Conservation (phyloP, 352 stramenopile genomes). For the Phytophthora foliorum region DNA sequence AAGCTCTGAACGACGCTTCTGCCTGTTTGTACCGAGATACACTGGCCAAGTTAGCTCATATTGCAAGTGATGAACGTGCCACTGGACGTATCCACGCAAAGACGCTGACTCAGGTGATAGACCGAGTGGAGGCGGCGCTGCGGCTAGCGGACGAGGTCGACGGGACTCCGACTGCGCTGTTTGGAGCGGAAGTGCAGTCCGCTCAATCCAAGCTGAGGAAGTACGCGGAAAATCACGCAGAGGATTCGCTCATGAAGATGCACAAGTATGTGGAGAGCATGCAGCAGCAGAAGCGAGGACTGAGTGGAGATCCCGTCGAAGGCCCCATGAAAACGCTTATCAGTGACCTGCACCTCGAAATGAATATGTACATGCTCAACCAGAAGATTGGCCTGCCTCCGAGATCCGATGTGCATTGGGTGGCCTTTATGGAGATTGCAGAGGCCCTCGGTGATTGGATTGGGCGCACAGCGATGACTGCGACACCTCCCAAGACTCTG, state of each 20-base stretch:
- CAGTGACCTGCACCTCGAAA: not conserved
- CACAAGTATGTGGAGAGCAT: not conserved
- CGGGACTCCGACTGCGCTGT: not conserved
- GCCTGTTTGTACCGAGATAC: constrained; percentile 5
- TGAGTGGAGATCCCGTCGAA: not conserved
- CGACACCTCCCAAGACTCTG: not conserved
- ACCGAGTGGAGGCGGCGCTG: not conserved
- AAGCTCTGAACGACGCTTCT: not conserved
- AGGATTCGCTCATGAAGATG: not conserved
- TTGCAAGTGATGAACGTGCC: not conserved
- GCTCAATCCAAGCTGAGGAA: not conserved
- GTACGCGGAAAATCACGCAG: not conserved
- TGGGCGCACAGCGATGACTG: not conserved
- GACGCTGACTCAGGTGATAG: not conserved
- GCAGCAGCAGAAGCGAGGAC: not conserved
- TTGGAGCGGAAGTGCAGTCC: not conserved
- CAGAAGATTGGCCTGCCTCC: not conserved
- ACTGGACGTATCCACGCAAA: not conserved
- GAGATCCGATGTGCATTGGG: not conserved
- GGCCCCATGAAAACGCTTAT: not conserved
- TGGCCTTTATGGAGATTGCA: not conserved
- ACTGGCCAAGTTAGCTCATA: not conserved
- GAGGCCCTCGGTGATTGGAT: constrained; percentile 4
- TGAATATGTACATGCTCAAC: not conserved
- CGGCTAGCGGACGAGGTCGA: not conserved